phyloP scores from a whole-genome alignment of 2,329 filamentous ascomycete genomes.

The Pseudonectria buxi region DNA sequence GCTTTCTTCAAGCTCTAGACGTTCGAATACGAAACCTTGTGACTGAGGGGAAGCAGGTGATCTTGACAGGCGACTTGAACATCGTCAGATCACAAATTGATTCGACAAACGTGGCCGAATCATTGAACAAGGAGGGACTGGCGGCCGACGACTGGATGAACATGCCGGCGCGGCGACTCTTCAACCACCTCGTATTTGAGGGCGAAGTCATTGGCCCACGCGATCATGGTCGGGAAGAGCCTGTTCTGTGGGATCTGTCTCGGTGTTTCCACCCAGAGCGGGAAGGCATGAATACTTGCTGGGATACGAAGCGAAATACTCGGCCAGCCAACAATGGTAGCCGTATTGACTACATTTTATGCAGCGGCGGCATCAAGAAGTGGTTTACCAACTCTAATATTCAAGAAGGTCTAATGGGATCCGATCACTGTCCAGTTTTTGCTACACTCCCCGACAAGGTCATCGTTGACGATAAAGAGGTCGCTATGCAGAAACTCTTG shows the following conservation, averaged over 20 bases:
- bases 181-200: slow-evolving; percentile 77
- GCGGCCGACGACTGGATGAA: slow-evolving; percentile 67
- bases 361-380: slow-evolving; percentile 66
- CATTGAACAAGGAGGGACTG: slow-evolving; percentile 62
- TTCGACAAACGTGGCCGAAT: slow-evolving; percentile 65
- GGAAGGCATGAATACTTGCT: slow-evolving; percentile 91
- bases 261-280: slow-evolving; percentile 74
- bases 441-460: slow-evolving; percentile 64
- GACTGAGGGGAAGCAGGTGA: slow-evolving; percentile 72
- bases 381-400: slow-evolving; percentile 83
- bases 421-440: slow-evolving; percentile 93
- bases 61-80: slow-evolving; percentile 86
- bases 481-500: slow-evolving; percentile 64
- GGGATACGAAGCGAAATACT: slow-evolving; percentile 93
- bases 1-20: slow-evolving; percentile 75
- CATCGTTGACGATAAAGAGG: slow-evolving; percentile 37
- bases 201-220: slow-evolving; percentile 61
- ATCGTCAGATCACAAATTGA: slow-evolving; percentile 65
- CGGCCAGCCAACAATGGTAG: slow-evolving; percentile 90
- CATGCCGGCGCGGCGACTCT: slow-evolving; percentile 63
- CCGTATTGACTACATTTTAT: slow-evolving; percentile 89
- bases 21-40: slow-evolving; percentile 77
- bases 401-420: slow-evolving; percentile 88
- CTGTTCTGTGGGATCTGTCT: slow-evolving; percentile 77
- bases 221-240: slow-evolving; percentile 61